Conservation (phyloP, 2,329 filamentous ascomycete genomes). For the Stromatinia cepivora region DNA sequence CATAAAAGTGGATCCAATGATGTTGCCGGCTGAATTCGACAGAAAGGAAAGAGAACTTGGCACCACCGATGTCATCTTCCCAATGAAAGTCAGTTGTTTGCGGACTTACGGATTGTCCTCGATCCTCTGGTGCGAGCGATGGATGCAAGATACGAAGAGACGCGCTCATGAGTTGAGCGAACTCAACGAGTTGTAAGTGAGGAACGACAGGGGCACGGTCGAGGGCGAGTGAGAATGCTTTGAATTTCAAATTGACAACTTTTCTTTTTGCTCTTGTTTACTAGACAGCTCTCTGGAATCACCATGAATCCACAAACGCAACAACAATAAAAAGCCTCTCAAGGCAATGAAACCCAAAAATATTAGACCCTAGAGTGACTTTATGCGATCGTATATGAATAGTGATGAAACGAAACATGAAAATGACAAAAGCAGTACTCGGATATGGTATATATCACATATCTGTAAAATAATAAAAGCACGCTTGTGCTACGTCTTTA, state of each 20-base stretch:
- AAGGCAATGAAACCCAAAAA: background rate
- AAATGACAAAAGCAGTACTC: background rate
- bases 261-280: background rate
- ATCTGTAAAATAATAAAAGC: too few species aligned
- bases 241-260: too few species aligned
- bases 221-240: background rate
- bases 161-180: too few species aligned
- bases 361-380: background rate
- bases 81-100: background rate
- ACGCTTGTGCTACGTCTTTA: background rate
- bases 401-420: background rate
- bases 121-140: background rate
- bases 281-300: too few species aligned
- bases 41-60: fast-evolving
- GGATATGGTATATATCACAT: background rate
- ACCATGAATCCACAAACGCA: background rate
- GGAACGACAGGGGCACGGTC: background rate
- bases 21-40: background rate
- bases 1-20: background rate
- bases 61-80: background rate
- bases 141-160: background rate
- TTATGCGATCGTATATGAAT: background rate
- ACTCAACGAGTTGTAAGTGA: background rate
- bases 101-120: background rate
- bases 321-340: background rate